These are phyloP conservation scores for Raffaelea albimanens DNA, from an alignment of 2,329 filamentous ascomycete species.

Conservation along the genomic window DNA sequence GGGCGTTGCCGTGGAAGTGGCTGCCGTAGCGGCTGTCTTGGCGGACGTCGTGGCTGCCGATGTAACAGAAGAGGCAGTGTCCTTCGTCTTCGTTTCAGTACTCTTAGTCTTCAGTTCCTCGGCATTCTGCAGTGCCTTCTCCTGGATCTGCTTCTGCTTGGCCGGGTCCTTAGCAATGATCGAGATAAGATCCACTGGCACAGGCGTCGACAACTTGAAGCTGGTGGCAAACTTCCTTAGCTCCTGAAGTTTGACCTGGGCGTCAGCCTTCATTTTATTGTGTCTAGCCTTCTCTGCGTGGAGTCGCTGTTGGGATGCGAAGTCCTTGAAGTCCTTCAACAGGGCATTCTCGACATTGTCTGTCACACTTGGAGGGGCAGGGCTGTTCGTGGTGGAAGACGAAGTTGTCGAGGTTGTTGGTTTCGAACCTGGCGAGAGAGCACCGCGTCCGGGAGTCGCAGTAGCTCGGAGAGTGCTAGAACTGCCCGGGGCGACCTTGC, in stretches of 20 bases:
- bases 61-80: conserved; percentile 29
- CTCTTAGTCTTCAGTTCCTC: conserved; percentile 48
- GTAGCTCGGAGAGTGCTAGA: conserved; percentile 18
- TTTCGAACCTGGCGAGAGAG: conserved; percentile 23
- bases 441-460: conserved; percentile 28
- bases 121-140: conserved; percentile 71
- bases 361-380: conserved; percentile 41
- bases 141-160: conserved; percentile 89
- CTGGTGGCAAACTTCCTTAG: conserved; percentile 88
- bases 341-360: conserved; percentile 54
- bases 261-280: conserved; percentile 60
- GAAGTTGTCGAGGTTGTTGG: conserved; percentile 6
- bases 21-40: conserved; percentile 5
- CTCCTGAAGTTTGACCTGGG: conserved; percentile 87
- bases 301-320: conserved; percentile 47
- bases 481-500: conserved; percentile 4
- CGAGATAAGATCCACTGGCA: conserved; percentile 81
- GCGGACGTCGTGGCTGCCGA: neutral
- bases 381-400: conserved; percentile 14
- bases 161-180: conserved; percentile 95
- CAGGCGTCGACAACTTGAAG: conserved; percentile 90
- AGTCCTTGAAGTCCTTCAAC: conserved; percentile 53
- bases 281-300: conserved; percentile 46
- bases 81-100: conserved; percentile 42
- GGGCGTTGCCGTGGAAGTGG: neutral